These are phyloP conservation scores for Crotalaria pallida DNA, from an alignment of 306 rosid genomes.

Conservation along the genomic window DNA sequence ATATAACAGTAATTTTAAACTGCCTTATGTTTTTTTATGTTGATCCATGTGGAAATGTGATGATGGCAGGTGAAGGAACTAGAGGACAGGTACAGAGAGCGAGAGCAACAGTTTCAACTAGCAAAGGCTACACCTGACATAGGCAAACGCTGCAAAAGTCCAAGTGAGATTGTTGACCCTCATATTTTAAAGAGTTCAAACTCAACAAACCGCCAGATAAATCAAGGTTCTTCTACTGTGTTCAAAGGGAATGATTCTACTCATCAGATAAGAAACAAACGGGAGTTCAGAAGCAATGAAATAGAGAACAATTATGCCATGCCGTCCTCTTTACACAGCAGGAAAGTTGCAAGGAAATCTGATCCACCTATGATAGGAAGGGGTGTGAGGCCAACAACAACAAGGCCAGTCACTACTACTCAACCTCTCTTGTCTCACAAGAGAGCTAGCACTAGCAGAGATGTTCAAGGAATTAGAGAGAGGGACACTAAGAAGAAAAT, in stretches of 20 bases:
- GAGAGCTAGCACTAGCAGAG: conserved; percentile 70
- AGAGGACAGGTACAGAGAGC: conserved; percentile 52
- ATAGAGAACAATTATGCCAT: conserved; percentile 44
- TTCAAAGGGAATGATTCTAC: conserved; percentile 46
- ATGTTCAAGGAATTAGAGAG: conserved; percentile 57
- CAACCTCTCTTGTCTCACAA: conserved; percentile 54
- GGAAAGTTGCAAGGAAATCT: conserved; percentile 59
- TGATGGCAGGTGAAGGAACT: conserved; percentile 67
- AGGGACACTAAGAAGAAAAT: conserved; percentile 72
- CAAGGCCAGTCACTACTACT: conserved; percentile 39
- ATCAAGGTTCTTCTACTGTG: conserved; percentile 48
- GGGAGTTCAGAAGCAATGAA: conserved; percentile 60
- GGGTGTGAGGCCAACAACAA: conserved; percentile 37
- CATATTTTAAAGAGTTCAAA: conserved; percentile 50
- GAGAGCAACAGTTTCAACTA: conserved; percentile 47
- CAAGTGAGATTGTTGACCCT: conserved; percentile 48
- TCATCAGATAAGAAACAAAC: conserved; percentile 53
- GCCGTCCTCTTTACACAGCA: conserved; percentile 32
- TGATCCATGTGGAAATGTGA: conserved; percentile 7
- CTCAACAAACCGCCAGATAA: conserved; percentile 39
- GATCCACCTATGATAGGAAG: conserved; percentile 67
- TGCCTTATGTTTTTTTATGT: neutral
- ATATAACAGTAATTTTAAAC: neutral
- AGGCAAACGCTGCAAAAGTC: conserved; percentile 27
- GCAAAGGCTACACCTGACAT: conserved; percentile 46